phyloP scores from a whole-genome alignment of 257 asterid species.

The Fraxinus anomala region DNA sequence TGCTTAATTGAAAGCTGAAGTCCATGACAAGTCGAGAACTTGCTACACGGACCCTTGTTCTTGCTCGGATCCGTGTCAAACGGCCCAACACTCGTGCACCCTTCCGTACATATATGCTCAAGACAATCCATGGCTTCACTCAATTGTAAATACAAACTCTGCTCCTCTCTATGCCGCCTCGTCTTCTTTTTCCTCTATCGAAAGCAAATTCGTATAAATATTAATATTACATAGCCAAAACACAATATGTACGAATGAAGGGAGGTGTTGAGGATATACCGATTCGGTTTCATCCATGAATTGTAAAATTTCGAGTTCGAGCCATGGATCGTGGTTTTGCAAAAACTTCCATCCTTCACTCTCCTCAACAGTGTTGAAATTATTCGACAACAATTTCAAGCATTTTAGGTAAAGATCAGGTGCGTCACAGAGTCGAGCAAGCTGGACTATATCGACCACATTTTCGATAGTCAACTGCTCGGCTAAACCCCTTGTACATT shows the following conservation, averaged over 20 bases:
- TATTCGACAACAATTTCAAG: constrained; percentile 53
- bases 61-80: constrained; percentile 50
- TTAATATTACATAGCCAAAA: neutral
- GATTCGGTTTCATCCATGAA: constrained; percentile 76
- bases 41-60: constrained; percentile 67
- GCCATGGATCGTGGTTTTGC: constrained; percentile 73
- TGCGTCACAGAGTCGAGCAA: constrained; percentile 84
- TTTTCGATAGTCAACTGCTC: constrained; percentile 50
- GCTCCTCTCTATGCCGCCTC: constrained; percentile 60
- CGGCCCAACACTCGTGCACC: constrained; percentile 88
- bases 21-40: constrained; percentile 77
- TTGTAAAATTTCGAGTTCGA: constrained; percentile 79
- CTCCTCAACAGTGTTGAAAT: constrained; percentile 64
- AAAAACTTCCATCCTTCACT: constrained; percentile 90
- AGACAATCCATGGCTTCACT: constrained; percentile 93
- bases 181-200: constrained; percentile 64
- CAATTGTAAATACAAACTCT: constrained; percentile 60
- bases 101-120: constrained; percentile 83
- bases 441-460: constrained; percentile 86
- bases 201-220: neutral
- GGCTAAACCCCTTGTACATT: constrained; percentile 57
- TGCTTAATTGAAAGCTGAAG: constrained; percentile 76
- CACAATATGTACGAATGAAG: neutral
- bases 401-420: constrained; percentile 77
- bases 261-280: constrained; percentile 37